These are phyloP conservation scores for Aspergillus indologenus DNA, from an alignment of 495 filamentous ascomycete genomes.

Conservation along the genomic window DNA sequence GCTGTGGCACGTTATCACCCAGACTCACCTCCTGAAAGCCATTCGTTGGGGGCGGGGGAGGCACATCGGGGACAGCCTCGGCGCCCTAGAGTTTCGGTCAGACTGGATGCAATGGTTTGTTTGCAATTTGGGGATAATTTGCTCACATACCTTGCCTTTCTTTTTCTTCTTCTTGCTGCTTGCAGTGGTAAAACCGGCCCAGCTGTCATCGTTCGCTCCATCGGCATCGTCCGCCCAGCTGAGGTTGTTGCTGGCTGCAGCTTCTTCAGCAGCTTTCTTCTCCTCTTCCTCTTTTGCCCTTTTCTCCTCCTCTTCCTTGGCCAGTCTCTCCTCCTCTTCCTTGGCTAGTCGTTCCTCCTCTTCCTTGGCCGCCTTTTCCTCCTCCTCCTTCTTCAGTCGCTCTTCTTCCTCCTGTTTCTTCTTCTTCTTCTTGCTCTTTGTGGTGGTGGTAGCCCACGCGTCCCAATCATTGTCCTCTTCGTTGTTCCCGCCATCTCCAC, in stretches of 20 bases:
- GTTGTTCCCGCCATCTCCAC: constrained; percentile 26
- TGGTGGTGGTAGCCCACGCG: constrained; percentile 39
- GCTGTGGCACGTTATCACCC: constrained; percentile 38
- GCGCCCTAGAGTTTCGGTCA: no score
- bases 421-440: constrained; percentile 42
- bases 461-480: constrained; percentile 37
- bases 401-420: constrained; percentile 37
- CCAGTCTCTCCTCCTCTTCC: constrained; percentile 31
- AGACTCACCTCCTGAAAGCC: constrained; percentile 48
- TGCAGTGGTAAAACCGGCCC: constrained; percentile 33
- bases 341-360: constrained; percentile 27
- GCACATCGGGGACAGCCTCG: background rate
- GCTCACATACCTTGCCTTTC: constrained; percentile 45
- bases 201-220: constrained; percentile 31
- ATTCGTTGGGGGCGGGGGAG: constrained; percentile 26
- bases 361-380: constrained; percentile 17
- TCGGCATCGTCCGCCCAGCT: constrained; percentile 45
- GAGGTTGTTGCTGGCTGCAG: constrained; percentile 38
- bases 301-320: constrained; percentile 37
- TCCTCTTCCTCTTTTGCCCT: constrained; percentile 37
- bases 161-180: constrained; percentile 49
- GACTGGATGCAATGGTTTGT: no score
- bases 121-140: background rate
- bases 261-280: constrained; percentile 35
- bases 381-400: constrained; percentile 19